phyloP scores from a whole-genome alignment of 2,329 filamentous ascomycete genomes.

The Fusarium heterosporum region DNA sequence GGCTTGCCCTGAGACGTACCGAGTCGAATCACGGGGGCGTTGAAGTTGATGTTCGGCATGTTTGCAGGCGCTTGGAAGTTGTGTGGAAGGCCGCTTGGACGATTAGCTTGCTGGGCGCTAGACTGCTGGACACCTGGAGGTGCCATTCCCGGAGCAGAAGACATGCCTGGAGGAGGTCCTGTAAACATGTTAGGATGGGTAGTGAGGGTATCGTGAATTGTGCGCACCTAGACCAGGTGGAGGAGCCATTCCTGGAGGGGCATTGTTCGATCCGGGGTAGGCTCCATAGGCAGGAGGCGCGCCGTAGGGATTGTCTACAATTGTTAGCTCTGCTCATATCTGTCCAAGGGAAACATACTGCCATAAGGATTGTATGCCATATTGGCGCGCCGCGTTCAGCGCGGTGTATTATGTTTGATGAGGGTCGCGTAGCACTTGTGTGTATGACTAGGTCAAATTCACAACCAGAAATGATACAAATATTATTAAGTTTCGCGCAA shows the following conservation, averaged over 20 bases:
- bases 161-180: slow-evolving; percentile 85
- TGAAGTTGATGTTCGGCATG: slow-evolving; percentile 98
- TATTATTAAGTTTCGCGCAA: slow-evolving; percentile 17
- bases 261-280: slow-evolving; percentile 70
- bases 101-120: slow-evolving; percentile 79
- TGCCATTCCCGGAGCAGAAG: slow-evolving; percentile 82
- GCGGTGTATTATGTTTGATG: background rate
- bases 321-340: slow-evolving; percentile 16
- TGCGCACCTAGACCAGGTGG: slow-evolving; percentile 84
- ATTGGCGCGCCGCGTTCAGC: slow-evolving; percentile 31
- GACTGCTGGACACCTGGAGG: slow-evolving; percentile 82
- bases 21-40: slow-evolving; percentile 92
- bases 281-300: slow-evolving; percentile 78
- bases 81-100: slow-evolving; percentile 81
- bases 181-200: slow-evolving; percentile 29
- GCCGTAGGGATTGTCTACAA: slow-evolving; percentile 71
- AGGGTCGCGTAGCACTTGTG: slow-evolving; percentile 1
- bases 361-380: slow-evolving; percentile 74
- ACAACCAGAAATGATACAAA: slow-evolving; percentile 6
- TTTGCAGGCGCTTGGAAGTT: slow-evolving; percentile 91
- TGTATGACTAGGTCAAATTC: background rate
- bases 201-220: background rate
- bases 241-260: slow-evolving; percentile 76
- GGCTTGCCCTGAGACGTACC: slow-evolving; percentile 81
- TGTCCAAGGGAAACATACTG: slow-evolving; percentile 53